These are phyloP conservation scores for Rachicladosporium sp. DNA, from an alignment of 2,329 filamentous ascomycete genomes.

Conservation along the genomic window DNA sequence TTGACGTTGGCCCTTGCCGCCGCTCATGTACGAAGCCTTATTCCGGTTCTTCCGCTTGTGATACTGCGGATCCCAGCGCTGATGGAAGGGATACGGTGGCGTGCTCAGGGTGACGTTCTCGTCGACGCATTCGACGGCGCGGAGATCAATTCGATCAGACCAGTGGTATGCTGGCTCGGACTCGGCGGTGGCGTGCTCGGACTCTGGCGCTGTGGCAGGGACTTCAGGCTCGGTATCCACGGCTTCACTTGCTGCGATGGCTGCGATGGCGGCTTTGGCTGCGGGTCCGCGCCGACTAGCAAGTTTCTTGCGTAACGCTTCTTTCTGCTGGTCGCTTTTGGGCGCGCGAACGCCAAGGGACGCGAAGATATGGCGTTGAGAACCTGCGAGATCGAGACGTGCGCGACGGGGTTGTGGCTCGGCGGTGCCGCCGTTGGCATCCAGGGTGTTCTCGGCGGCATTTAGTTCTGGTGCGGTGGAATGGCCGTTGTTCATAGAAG, in stretches of 20 bases:
- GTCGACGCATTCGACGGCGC: slow-evolving; percentile 75
- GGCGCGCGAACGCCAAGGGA: slow-evolving; percentile 59
- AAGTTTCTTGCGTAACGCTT: slow-evolving; percentile 47
- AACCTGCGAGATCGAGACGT: slow-evolving; percentile 46
- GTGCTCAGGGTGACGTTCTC: slow-evolving; percentile 55
- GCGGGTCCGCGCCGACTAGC: slow-evolving; percentile 7
- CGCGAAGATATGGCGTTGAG: slow-evolving; percentile 57
- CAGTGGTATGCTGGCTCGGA: slow-evolving; percentile 32
- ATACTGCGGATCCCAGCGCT: slow-evolving; percentile 71
- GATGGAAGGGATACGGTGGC: slow-evolving; percentile 80
- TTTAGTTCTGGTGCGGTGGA: neutral
- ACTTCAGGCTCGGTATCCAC: slow-evolving; percentile 7
- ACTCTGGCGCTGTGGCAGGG: slow-evolving; percentile 40
- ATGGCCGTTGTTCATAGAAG: neutral
- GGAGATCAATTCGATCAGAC: slow-evolving; percentile 60
- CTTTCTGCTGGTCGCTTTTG: slow-evolving; percentile 56
- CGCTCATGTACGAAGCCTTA: slow-evolving; percentile 20
- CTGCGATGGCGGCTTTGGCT: neutral
- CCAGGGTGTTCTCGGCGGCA: neutral
- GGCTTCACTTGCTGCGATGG: slow-evolving; percentile 7
- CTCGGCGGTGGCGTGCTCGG: slow-evolving; percentile 12
- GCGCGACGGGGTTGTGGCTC: slow-evolving; percentile 23
- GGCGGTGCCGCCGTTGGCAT: neutral
- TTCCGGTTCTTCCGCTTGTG: slow-evolving; percentile 41
- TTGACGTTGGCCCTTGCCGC: too few species aligned